Conservation (phyloP, 2,329 filamentous ascomycete species). For the Aspergillus sp. region DNA sequence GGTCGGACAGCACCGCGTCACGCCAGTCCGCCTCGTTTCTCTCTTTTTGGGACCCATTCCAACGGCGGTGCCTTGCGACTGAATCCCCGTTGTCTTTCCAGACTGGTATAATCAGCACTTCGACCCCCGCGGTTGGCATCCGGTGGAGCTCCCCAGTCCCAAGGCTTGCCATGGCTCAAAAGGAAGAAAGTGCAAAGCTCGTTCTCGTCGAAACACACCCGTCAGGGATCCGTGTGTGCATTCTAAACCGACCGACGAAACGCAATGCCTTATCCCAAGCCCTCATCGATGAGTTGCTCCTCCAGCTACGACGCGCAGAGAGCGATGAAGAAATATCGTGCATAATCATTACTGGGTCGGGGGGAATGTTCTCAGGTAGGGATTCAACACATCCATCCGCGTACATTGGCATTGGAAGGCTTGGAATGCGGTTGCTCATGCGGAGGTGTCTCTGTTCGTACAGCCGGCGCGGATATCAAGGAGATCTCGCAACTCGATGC, state of each 20-base stretch:
- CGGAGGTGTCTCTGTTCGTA: not conserved
- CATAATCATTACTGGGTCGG: conserved; percentile 15
- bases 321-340: conserved; percentile 4
- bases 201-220: not conserved
- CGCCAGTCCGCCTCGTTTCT: too few relatives aligned
- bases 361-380: conserved; percentile 15
- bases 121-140: too few relatives aligned
- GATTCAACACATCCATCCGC: not conserved
- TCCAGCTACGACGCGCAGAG: not conserved
- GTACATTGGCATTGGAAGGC: not conserved
- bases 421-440: not conserved
- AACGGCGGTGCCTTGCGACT: too few relatives aligned
- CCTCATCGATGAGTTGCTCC: conserved; percentile 10
- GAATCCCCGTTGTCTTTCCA: too few relatives aligned
- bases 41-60: too few relatives aligned
- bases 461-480: conserved; percentile 20
- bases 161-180: not conserved
- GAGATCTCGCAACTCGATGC: conserved; percentile 15
- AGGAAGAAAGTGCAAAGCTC: not conserved
- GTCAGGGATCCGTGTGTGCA: not conserved
- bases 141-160: too few relatives aligned
- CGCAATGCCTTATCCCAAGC: conserved; percentile 15
- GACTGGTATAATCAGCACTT: too few relatives aligned
- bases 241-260: conserved; percentile 14
- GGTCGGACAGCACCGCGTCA: not conserved